Evolutionary conservation across 2,329 filamentous ascomycete species (phyloP).

Genomic region (Colletotrichum sansevieriae): DNA sequence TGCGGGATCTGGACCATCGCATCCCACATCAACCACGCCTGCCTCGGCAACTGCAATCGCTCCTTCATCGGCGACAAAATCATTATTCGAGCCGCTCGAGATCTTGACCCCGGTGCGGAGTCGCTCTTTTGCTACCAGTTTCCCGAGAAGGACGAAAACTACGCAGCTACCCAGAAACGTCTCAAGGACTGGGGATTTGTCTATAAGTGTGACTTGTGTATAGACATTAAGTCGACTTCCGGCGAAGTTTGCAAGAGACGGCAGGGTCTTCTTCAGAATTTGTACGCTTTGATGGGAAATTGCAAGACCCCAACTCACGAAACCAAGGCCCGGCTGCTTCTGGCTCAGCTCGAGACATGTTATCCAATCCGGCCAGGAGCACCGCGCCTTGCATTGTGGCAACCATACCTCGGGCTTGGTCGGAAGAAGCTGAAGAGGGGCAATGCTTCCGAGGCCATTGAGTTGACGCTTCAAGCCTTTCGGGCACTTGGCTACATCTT

Average conservation of each 20-base stretch:
- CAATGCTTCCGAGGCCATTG: constrained; percentile 37
- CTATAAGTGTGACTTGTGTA: constrained; percentile 58
- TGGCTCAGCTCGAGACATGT: constrained; percentile 46
- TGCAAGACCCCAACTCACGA: constrained; percentile 11
- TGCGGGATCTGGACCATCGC: constrained; percentile 62
- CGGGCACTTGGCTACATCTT: constrained; percentile 47
- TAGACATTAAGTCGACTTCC: constrained; percentile 45
- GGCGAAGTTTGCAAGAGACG: constrained; percentile 38
- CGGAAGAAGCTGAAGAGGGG: background rate
- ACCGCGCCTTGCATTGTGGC: constrained; percentile 43
- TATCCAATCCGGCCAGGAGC: constrained; percentile 20
- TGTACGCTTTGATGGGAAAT: background rate
- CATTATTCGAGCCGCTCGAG: constrained; percentile 60
- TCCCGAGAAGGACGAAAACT: constrained; percentile 42
- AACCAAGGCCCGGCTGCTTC: constrained; percentile 30
- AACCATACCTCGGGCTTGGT: constrained; percentile 43
- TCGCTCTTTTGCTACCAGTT: constrained; percentile 56
- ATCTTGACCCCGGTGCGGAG: constrained; percentile 60
- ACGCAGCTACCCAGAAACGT: constrained; percentile 49
- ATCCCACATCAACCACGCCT: constrained; percentile 67
- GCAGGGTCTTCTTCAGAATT: constrained; percentile 9
- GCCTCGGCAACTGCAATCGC: constrained; percentile 59
- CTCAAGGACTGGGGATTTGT: constrained; percentile 56
- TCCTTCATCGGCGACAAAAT: constrained; percentile 68
- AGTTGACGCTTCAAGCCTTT: constrained; percentile 44